Percentiles rank a stretch among this genome's conserved stretches.
Conservation (phyloP, 75 land plant genomes). For the Isoetes taiwanensis region DNA sequence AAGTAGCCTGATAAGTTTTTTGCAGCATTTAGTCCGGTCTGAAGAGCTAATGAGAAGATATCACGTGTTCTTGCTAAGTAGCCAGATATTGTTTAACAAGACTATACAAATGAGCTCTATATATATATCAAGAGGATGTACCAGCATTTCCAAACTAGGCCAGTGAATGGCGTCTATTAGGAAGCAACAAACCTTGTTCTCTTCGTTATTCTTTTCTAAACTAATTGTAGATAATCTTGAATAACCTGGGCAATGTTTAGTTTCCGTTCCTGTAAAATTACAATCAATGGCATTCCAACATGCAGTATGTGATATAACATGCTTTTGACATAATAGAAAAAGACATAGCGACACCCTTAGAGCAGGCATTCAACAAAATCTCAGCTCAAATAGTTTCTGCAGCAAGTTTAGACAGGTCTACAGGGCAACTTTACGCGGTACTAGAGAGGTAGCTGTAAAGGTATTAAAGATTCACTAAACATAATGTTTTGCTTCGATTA, state of each 20-base stretch:
- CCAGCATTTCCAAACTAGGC: conserved; percentile 96
- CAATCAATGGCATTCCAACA: too few relatives aligned
- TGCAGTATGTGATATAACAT: too few relatives aligned
- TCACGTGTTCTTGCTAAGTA: conserved; percentile 86
- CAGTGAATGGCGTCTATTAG: too few relatives aligned
- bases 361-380: conserved; percentile 74
- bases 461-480: conserved; percentile 16
- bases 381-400: conserved; percentile 85
- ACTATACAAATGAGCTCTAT: conserved; percentile 98
- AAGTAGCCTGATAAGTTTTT: too few relatives aligned
- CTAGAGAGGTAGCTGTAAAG: conserved; percentile 96
- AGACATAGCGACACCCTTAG: conserved; percentile 75
- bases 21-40: too few relatives aligned
- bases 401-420: conserved; percentile 95
- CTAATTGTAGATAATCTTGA: too few relatives aligned
- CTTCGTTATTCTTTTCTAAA: too few relatives aligned
- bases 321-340: conserved; percentile 86
- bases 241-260: too few relatives aligned
- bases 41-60: too few relatives aligned
- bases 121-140: conserved; percentile 95
- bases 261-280: too few relatives aligned
- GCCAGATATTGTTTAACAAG: conserved; percentile 92
- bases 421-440: conserved; percentile 62
- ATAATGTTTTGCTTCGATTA: too few relatives aligned
- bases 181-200: too few relatives aligned